phyloP scores from a whole-genome alignment of 2,329 filamentous ascomycete genomes.

The Cercospora sp. region DNA sequence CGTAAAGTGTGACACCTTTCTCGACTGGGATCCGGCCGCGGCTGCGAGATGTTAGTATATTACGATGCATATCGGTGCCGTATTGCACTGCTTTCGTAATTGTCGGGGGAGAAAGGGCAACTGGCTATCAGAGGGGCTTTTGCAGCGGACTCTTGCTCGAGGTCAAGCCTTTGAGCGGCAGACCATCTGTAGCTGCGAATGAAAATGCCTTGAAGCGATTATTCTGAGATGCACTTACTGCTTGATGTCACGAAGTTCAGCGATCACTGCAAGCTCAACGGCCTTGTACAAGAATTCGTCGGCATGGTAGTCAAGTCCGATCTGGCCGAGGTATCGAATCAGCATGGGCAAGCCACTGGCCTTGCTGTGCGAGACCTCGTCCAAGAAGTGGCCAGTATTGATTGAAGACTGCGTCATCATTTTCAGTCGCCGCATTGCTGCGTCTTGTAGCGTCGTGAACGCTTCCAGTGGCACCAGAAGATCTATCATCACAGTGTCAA shows the following conservation, averaged over 20 bases:
- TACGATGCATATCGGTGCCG: neutral
- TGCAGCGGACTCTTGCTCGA: too few relatives aligned
- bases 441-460: conserved; percentile 65
- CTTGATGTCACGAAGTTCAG: conserved; percentile 71
- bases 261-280: conserved; percentile 69
- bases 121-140: too few relatives aligned
- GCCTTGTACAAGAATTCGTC: conserved; percentile 70
- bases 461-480: conserved; percentile 59
- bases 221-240: conserved; percentile 52
- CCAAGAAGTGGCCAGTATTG: conserved; percentile 68
- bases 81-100: too few relatives aligned
- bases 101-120: too few relatives aligned
- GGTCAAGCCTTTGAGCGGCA: too few relatives aligned
- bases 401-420: conserved; percentile 57
- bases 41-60: neutral
- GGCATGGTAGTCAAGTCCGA: conserved; percentile 64
- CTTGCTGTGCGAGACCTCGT: conserved; percentile 60
- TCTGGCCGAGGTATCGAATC: conserved; percentile 58
- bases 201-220: too few relatives aligned
- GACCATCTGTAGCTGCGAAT: too few relatives aligned
- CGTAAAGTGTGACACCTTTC: conserved; percentile 73
- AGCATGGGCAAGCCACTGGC: conserved; percentile 62
- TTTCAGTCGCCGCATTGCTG: conserved; percentile 62
- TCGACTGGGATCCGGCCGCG: conserved; percentile 67
- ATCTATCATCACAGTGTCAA: conserved; percentile 46